Evolutionary conservation across 1,139 yeast genomes (phyloP).

Genomic region (Saccharomyces hybrid): DNA sequence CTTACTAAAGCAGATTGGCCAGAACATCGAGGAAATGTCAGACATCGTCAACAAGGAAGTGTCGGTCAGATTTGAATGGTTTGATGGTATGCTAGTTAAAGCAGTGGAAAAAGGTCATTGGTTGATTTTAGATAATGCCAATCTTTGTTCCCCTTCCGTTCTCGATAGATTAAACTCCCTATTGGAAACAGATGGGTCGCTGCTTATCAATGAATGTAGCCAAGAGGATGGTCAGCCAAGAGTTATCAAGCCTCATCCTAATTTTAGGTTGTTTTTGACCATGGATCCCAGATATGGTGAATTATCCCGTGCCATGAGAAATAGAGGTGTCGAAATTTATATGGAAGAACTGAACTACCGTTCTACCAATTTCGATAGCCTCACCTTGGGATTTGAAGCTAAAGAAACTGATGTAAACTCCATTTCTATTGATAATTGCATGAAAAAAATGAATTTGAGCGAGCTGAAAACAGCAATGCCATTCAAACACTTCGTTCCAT

Average conservation of each 20-base stretch:
- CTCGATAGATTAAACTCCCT: conserved; percentile 88
- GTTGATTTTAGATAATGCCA: conserved; percentile 92
- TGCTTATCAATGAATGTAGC: conserved; percentile 83
- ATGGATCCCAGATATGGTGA: conserved; percentile 92
- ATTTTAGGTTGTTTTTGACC: conserved; percentile 81
- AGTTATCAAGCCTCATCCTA: conserved; percentile 67
- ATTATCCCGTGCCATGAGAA: conserved; percentile 95
- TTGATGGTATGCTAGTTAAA: conserved; percentile 85
- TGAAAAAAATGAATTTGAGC: background rate
- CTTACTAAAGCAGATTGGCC: conserved; percentile 20
- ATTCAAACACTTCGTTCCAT: conserved; percentile 16
- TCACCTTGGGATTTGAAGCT: conserved; percentile 15
- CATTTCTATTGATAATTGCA: conserved; percentile 4
- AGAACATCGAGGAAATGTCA: conserved; percentile 17
- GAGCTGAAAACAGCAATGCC: conserved; percentile 9
- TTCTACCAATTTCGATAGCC: conserved; percentile 45
- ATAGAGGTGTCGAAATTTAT: conserved; percentile 84
- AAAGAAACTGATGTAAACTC: background rate
- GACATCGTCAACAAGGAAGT: conserved; percentile 14
- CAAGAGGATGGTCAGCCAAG: conserved; percentile 77
- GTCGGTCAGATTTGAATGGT: conserved; percentile 83
- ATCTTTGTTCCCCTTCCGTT: conserved; percentile 90
- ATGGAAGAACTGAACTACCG: conserved; percentile 48
- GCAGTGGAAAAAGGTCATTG: conserved; percentile 91
- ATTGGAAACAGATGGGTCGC: conserved; percentile 74